Conservation (phyloP, 1,284 basidiomycete genomes). For the Marasmius sp. region DNA sequence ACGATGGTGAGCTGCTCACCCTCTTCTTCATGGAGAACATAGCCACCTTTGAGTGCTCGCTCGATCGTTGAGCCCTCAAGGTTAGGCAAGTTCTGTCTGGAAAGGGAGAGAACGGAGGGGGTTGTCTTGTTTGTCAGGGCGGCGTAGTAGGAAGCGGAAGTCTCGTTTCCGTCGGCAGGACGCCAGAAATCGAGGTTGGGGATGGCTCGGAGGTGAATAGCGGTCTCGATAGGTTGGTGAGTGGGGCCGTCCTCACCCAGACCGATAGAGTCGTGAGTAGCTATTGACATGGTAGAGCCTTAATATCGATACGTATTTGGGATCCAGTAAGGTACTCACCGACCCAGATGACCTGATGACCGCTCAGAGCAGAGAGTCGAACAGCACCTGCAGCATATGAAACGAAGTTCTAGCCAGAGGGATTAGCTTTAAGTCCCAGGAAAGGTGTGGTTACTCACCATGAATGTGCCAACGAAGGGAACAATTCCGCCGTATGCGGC, state of each 20-base stretch:
- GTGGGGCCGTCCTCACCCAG: constrained; percentile 96
- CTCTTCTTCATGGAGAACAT: constrained; percentile 82
- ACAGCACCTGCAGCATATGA: constrained; percentile 93
- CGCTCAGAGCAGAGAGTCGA: constrained; percentile 86
- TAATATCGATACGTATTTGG: constrained; percentile 1
- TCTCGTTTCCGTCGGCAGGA: constrained; percentile 93
- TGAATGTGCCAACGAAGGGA: constrained; percentile 87
- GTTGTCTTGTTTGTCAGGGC: constrained; percentile 75
- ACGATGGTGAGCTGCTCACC: constrained; percentile 85
- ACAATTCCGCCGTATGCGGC: constrained; percentile 84
- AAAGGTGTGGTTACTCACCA: constrained; percentile 44
- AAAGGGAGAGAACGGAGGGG: constrained; percentile 86
- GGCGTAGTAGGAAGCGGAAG: constrained; percentile 85
- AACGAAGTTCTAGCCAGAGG: constrained; percentile 76
- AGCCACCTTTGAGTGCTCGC: constrained; percentile 83
- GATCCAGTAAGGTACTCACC: constrained; percentile 46
- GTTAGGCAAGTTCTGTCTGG: constrained; percentile 92
- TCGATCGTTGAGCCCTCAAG: constrained; percentile 88
- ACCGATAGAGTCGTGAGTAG: constrained; percentile 89
- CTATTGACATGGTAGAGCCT: constrained; percentile 31
- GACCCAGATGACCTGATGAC: constrained; percentile 91
- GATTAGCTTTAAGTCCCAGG: constrained; percentile 4
- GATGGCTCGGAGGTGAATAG: constrained; percentile 82
- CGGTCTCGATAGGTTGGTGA: constrained; percentile 93
- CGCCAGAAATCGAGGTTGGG: constrained; percentile 93